Base-by-base conservation (phyloP, 208 protist species). In the Borovskyia barvae region DNA sequence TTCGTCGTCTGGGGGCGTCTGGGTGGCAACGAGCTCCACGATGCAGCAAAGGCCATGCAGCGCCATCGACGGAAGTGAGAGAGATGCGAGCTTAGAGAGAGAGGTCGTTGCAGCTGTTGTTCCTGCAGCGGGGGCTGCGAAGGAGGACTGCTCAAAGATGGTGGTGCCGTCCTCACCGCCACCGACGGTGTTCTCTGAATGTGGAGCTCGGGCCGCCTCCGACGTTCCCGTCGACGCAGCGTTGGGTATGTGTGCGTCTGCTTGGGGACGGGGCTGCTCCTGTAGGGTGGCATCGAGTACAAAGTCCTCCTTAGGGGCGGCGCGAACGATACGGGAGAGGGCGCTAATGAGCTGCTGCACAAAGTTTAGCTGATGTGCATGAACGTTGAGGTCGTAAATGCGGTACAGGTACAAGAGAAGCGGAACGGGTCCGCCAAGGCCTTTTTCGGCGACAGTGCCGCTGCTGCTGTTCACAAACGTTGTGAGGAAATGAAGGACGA, bases 321-420 rank as follows among this genome's bases (percentile, higher is more conserved):
- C 61, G 7, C 90, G 84, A n/a, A 95, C 86, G 24, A 87, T 75
- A 25, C 77, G 75, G 2, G 90, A 83, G 7, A 95, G 75, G 5
- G 77, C 72, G n/a, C 75, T 72, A 40, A 87, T 70, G 51, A 85
- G 66, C 75, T 93, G 80, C 71, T 95, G 90, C 14, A 88, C 66
- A 7, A 93, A 41, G 61, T 95, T 93, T 3, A 92, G 73, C 20
- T 85, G 75, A 49, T 93, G 84, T 24, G 75, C 79, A 35, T 81
- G 77, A 2, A 85, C 68, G 58, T 93, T 87, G 24, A 95, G 77
- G 67, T 95, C 90, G 64, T 87, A 95, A 35, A 71, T 36, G 5
- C 66, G 56, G 58, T 93, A 95, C 19, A 92, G 60, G 14, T 77
- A 72, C n/a, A 95, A 66, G 7, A 93, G 40, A 12, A 89, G 76